Conservation (phyloP, 2,329 filamentous ascomycete genomes). For the Aspergillus arachidicola region DNA sequence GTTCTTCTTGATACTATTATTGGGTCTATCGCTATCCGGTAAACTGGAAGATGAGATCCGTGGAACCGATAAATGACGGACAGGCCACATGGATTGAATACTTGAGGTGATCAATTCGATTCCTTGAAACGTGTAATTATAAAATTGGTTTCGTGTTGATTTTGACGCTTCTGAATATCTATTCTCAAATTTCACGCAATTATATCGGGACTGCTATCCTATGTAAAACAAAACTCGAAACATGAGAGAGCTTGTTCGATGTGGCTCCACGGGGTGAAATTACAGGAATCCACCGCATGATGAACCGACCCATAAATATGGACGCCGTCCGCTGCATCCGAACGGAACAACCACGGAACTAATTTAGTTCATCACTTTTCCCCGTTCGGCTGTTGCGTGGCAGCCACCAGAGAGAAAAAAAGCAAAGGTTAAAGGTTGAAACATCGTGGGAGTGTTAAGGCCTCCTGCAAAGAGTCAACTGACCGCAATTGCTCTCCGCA, state of each 20-base stretch:
- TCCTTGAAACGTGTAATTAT: neutral
- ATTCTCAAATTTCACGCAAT: neutral
- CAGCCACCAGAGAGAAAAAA: neutral
- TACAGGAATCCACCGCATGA: neutral
- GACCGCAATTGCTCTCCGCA: neutral
- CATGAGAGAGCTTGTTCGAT: neutral
- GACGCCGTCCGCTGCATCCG: neutral
- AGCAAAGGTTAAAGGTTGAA: neutral
- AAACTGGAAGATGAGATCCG: neutral
- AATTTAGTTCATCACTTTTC: neutral
- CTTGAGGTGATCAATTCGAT: neutral
- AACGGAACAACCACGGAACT: neutral
- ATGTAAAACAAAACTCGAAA: neutral
- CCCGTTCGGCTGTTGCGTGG: neutral
- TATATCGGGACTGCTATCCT: neutral
- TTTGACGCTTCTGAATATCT: neutral
- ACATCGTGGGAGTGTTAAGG: neutral
- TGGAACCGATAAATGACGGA: neutral
- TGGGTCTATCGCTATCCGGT: neutral
- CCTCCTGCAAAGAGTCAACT: neutral
- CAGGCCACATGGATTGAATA: neutral
- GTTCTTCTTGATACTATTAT: neutral
- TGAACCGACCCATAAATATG: constrained; percentile 1
- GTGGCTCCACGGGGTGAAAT: neutral
- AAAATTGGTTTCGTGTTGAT: neutral